phyloP scores from a whole-genome alignment of 306 rosid genomes.

The Cucumis hystrix region DNA sequence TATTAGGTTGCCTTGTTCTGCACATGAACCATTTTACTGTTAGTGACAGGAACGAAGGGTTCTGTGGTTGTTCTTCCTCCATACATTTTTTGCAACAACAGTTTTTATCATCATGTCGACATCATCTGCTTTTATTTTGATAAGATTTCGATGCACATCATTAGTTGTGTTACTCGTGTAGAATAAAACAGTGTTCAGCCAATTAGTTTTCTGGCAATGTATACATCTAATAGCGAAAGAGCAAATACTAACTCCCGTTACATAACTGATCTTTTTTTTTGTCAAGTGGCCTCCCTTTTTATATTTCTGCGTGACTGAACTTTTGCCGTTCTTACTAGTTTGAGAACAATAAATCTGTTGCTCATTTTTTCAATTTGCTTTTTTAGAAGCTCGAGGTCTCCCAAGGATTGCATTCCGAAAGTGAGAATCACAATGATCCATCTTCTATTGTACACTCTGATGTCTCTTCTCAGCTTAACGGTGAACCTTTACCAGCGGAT shows the following conservation, averaged over 20 bases:
- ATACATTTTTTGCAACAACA: neutral
- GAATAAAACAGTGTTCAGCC: neutral
- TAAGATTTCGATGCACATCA: neutral
- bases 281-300: neutral
- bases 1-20: neutral
- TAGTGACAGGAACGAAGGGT: neutral
- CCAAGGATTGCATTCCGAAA: constrained; percentile 37
- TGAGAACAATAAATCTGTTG: constrained; percentile 4
- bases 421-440: constrained; percentile 51
- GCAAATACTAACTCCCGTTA: neutral
- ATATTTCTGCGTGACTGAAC: neutral
- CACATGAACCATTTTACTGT: neutral
- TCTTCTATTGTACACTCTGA: constrained; percentile 25
- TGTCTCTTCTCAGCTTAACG: constrained; percentile 65
- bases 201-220: neutral
- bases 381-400: constrained; percentile 46
- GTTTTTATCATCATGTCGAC: neutral
- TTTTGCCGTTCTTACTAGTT: neutral
- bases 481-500: constrained; percentile 65
- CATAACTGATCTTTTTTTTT: neutral
- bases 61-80: neutral
- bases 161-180: neutral
- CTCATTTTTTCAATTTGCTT: neutral
- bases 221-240: neutral
- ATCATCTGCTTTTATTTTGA: neutral